phyloP scores from a whole-genome alignment of 768 basidiomycete genomes.

The Kwoniella heveanensis region DNA sequence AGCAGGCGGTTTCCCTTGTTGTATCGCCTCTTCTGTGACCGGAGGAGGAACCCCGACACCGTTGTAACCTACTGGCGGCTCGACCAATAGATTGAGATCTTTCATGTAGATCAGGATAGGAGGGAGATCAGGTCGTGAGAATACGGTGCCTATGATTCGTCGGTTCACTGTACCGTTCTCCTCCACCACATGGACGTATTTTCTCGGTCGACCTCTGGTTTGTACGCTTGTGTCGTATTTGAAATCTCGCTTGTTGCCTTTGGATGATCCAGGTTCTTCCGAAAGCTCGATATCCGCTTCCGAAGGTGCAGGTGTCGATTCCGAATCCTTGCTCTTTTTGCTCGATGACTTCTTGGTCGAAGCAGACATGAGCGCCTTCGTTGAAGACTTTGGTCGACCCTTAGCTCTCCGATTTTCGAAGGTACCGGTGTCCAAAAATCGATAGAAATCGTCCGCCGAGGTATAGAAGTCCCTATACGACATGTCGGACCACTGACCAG shows the following conservation, averaged over 20 bases:
- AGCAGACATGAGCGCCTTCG: not conserved
- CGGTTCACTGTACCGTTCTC: conserved; percentile 52
- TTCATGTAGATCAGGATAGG: conserved; percentile 43
- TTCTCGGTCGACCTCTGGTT: conserved; percentile 48
- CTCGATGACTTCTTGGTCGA: too few species aligned
- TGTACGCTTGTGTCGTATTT: conserved; percentile 31
- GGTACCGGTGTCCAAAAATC: conserved; percentile 5
- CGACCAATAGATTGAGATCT: conserved; percentile 35
- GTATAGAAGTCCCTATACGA: conserved; percentile 25
- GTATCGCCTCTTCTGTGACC: conserved; percentile 25
- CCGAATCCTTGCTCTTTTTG: not conserved
- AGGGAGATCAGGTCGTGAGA: conserved; percentile 36
- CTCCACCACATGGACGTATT: conserved; percentile 52
- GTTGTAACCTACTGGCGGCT: conserved; percentile 32
- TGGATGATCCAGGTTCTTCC: conserved; percentile 1
- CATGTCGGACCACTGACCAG: conserved; percentile 39
- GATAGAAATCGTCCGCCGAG: conserved; percentile 6
- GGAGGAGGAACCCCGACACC: conserved; percentile 40
- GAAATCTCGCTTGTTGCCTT: conserved; percentile 2
- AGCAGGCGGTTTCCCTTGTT: conserved; percentile 32
- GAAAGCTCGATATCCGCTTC: not conserved
- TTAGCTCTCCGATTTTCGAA: not conserved
- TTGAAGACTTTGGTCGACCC: not conserved
- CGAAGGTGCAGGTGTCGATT: not conserved
- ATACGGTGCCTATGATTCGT: conserved; percentile 36